Conservation (phyloP, 768 basidiomycete genomes). For the Termitomyces sp. region DNA sequence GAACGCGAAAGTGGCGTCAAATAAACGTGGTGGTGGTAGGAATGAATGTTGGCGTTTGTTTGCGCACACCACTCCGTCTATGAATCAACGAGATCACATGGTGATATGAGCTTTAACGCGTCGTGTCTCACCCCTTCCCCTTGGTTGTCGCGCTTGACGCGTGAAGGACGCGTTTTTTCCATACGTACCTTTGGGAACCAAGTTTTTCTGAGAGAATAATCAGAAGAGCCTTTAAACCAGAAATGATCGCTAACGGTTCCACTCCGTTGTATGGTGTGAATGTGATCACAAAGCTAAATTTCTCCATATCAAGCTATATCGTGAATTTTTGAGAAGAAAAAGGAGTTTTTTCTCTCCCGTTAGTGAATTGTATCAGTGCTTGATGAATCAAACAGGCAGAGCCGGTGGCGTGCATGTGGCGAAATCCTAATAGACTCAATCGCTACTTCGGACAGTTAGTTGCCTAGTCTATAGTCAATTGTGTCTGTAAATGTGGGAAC, state of each 20-base stretch:
- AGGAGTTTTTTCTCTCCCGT: background rate
- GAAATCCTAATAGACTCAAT: background rate
- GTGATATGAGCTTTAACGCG: conserved; percentile 7
- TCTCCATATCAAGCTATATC: background rate
- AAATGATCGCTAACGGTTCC: background rate
- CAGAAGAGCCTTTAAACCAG: background rate
- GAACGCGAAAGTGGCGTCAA: conserved; percentile 26
- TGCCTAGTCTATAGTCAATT: background rate
- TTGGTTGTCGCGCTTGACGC: conserved; percentile 7
- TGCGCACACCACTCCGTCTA: conserved; percentile 19
- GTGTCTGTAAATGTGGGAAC: background rate
- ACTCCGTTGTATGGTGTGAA: background rate
- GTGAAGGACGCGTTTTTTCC: conserved; percentile 8
- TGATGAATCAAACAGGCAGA: background rate
- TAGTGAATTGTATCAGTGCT: background rate
- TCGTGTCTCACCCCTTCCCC: conserved; percentile 2
- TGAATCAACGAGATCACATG: conserved; percentile 22
- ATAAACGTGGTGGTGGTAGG: conserved; percentile 35
- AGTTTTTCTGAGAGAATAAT: background rate
- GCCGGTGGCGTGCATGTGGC: background rate
- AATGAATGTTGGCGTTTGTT: conserved; percentile 33
- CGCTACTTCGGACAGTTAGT: background rate
- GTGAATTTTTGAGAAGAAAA: background rate
- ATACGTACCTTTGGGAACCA: background rate
- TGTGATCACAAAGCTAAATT: background rate